Evolutionary conservation across 768 basidiomycete species (phyloP).

Genomic region (Mycena polygramma): DNA sequence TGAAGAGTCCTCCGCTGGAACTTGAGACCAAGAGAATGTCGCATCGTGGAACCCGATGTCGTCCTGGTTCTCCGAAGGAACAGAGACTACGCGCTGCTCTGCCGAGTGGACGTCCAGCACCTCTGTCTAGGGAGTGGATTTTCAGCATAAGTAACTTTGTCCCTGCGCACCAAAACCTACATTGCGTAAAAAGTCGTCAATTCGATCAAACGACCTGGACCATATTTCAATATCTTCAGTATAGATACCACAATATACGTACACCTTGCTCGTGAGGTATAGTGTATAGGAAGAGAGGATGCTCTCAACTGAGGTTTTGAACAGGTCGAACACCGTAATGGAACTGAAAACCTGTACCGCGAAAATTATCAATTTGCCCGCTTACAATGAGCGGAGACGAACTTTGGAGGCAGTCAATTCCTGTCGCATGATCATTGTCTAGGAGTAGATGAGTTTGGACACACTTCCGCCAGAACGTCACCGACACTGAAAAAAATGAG

Average conservation of each 20-base stretch:
- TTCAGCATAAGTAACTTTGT: conserved; percentile 57
- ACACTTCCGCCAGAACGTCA: neutral
- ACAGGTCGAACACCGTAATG: conserved; percentile 72
- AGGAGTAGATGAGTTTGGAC: neutral
- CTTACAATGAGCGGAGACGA: neutral
- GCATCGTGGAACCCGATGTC: conserved; percentile 67
- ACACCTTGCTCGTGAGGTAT: conserved; percentile 64
- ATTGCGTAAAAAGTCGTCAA: conserved; percentile 55
- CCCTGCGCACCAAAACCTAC: conserved; percentile 44
- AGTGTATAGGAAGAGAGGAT: conserved; percentile 45
- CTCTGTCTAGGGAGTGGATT: neutral
- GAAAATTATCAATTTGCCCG: neutral
- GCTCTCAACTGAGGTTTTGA: conserved; percentile 64
- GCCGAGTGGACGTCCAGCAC: conserved; percentile 42
- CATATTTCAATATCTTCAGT: too few species aligned
- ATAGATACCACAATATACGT: too few species aligned
- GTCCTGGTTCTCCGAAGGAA: conserved; percentile 33
- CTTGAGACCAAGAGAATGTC: conserved; percentile 66
- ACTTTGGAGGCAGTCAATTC: conserved; percentile 54
- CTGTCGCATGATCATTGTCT: conserved; percentile 56
- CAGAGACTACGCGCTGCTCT: conserved; percentile 31
- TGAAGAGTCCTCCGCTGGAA: conserved; percentile 48
- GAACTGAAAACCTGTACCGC: conserved; percentile 54
- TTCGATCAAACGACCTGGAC: conserved; percentile 63
- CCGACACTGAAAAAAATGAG: conserved; percentile 13